These are phyloP conservation scores for Mrakia frigida DNA, from an alignment of 768 basidiomycete species.

Conservation along the genomic window DNA sequence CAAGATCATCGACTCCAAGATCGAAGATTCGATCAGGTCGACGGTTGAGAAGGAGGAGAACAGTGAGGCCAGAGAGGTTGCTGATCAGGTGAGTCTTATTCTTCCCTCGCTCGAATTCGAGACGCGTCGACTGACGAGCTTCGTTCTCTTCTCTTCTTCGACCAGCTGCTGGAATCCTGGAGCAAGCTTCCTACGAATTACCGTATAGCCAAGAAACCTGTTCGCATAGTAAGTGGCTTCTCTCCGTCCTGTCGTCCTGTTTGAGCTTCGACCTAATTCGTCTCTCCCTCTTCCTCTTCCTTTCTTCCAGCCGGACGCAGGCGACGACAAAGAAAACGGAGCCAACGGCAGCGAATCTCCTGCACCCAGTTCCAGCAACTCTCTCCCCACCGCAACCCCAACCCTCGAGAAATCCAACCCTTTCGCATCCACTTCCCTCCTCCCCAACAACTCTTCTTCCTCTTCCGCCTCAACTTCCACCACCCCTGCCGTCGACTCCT, in stretches of 20 bases:
- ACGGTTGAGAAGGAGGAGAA: conserved; percentile 48
- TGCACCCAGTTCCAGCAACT: neutral
- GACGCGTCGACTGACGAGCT: neutral
- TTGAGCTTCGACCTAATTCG: neutral
- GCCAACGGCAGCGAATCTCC: neutral
- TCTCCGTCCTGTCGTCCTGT: neutral
- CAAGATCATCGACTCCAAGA: conserved; percentile 80
- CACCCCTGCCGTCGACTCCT: conserved; percentile 6
- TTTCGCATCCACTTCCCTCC: neutral
- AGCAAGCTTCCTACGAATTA: conserved; percentile 48
- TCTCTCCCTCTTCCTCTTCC: neutral
- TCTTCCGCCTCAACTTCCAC: conserved; percentile 27
- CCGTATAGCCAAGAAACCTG: conserved; percentile 62
- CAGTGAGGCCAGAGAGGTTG: conserved; percentile 54
- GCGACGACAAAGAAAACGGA: neutral
- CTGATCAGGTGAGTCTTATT: conserved; percentile 54
- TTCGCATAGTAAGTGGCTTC: conserved; percentile 6
- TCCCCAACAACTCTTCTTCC: conserved; percentile 20
- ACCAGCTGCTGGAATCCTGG: conserved; percentile 76
- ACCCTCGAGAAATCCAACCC: conserved; percentile 37
- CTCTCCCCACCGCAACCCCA: conserved; percentile 32
- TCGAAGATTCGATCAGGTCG: conserved; percentile 59
- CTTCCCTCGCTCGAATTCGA: neutral
- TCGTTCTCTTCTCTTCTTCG: no score
- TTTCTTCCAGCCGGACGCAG: conserved; percentile 19